Evolutionary conservation across 1,284 basidiomycete genomes (phyloP).

Genomic region (Tilletia setariae): DNA sequence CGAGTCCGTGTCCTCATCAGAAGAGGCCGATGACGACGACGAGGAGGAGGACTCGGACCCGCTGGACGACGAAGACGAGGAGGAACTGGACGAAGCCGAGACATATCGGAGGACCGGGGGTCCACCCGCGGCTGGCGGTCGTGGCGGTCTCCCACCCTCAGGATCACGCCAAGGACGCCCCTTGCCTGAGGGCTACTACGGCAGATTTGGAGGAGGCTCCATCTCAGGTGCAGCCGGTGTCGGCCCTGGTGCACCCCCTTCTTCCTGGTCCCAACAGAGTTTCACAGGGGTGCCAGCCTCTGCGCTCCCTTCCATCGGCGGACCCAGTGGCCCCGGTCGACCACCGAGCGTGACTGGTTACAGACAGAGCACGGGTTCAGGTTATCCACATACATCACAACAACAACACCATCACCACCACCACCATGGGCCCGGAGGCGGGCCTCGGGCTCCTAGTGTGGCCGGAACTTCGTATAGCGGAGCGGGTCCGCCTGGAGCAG

Average conservation of each 20-base stretch:
- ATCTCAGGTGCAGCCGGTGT: neutral
- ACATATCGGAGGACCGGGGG: slow-evolving; percentile 1
- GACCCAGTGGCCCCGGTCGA: neutral
- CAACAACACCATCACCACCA: neutral
- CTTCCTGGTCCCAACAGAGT: slow-evolving; percentile 13
- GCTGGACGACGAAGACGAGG: slow-evolving; percentile 5
- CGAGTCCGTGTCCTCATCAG: no score
- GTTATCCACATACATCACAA: neutral
- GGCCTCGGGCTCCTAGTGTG: neutral
- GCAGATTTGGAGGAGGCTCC: neutral
- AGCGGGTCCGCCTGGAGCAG: slow-evolving; percentile 53
- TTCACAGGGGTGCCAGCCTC: neutral
- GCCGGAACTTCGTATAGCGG: slow-evolving; percentile 16
- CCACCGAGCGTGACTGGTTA: neutral
- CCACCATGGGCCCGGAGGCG: neutral
- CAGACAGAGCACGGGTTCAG: neutral
- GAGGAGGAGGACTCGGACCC: slow-evolving; percentile 9
- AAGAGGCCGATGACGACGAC: slow-evolving; percentile 14
- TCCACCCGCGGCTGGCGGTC: neutral
- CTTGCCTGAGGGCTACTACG: neutral
- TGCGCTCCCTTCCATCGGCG: no score
- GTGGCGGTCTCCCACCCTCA: neutral
- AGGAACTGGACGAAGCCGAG: slow-evolving; percentile 12
- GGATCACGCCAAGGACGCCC: neutral
- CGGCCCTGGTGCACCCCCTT: slow-evolving; percentile 1